These are phyloP conservation scores for Golubevia sp. DNA, from an alignment of 1,284 basidiomycete genomes.

Conservation along the genomic window DNA sequence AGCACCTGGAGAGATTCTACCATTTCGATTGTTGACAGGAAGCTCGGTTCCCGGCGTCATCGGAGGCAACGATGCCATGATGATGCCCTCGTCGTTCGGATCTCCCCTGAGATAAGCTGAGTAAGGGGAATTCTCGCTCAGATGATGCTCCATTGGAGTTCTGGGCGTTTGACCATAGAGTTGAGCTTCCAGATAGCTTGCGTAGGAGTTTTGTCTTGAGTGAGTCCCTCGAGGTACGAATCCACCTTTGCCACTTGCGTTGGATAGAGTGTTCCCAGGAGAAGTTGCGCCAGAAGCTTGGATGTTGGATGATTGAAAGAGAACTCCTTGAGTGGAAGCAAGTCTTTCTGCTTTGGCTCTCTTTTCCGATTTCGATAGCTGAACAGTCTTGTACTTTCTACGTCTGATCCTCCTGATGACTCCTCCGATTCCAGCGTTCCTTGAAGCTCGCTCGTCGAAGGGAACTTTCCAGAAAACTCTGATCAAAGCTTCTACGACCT, in stretches of 20 bases:
- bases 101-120: constrained; percentile 32
- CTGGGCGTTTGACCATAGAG: constrained; percentile 10
- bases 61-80: constrained; percentile 46
- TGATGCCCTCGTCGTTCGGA: constrained; percentile 40
- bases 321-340: constrained; percentile 14
- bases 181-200: constrained; percentile 36
- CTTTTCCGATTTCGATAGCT: constrained; percentile 21
- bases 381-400: constrained; percentile 28
- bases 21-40: not conserved
- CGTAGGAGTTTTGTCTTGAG: constrained; percentile 35
- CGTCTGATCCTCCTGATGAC: constrained; percentile 33
- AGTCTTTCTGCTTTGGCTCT: not conserved
- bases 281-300: constrained; percentile 14
- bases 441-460: constrained; percentile 71
- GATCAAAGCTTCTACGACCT: constrained; percentile 78
- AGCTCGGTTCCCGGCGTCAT: not conserved
- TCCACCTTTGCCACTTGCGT: constrained; percentile 3
- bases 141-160: not conserved
- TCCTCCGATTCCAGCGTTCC: constrained; percentile 37
- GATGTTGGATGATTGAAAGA: constrained; percentile 5
- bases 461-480: constrained; percentile 79
- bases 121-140: constrained; percentile 19
- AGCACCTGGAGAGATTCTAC: constrained; percentile 9
- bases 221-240: constrained; percentile 22
- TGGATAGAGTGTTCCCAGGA: constrained; percentile 11